Percentiles rank a stretch among this genome's conserved stretches.
phyloP scores from a whole-genome alignment of 1,284 basidiomycete genomes.

The Coriolopsis trogii region DNA sequence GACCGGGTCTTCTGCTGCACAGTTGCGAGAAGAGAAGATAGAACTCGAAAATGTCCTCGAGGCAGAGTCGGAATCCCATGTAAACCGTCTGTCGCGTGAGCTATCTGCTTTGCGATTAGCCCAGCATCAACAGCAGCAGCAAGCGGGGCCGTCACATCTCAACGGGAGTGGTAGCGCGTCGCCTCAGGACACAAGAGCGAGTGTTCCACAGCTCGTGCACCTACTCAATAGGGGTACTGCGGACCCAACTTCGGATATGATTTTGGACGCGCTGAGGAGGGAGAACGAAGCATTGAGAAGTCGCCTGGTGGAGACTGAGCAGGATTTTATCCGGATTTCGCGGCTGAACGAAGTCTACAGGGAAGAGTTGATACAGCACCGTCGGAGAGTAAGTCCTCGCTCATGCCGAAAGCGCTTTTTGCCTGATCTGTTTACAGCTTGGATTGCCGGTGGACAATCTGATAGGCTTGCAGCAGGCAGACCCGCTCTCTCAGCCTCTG shows the following conservation, averaged over 20 bases:
- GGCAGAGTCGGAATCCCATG: constrained; percentile 79
- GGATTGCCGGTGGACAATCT: constrained; percentile 75
- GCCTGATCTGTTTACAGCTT: constrained; percentile 44
- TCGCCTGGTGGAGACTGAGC: constrained; percentile 68
- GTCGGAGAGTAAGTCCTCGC: constrained; percentile 61
- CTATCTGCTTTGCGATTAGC: constrained; percentile 63
- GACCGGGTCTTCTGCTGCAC: neutral
- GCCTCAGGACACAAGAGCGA: constrained; percentile 28
- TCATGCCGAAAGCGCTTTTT: constrained; percentile 1
- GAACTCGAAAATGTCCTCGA: constrained; percentile 79
- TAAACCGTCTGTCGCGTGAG: constrained; percentile 73
- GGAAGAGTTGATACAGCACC: constrained; percentile 77
- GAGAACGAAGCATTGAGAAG: constrained; percentile 76
- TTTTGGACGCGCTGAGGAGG: constrained; percentile 71
- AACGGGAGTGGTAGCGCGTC: constrained; percentile 39
- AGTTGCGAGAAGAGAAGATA: constrained; percentile 83
- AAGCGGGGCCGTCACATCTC: constrained; percentile 23
- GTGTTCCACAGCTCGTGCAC: constrained; percentile 16
- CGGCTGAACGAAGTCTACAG: constrained; percentile 80
- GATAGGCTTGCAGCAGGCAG: constrained; percentile 63
- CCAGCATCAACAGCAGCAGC: constrained; percentile 42
- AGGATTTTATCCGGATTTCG: constrained; percentile 71
- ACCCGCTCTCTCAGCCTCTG: constrained; percentile 69
- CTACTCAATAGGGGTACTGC: constrained; percentile 36
- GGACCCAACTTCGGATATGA: constrained; percentile 59